Base-by-base conservation (phyloP, 495 filamentous ascomycete species). In the Astrocystis sublimbata region DNA sequence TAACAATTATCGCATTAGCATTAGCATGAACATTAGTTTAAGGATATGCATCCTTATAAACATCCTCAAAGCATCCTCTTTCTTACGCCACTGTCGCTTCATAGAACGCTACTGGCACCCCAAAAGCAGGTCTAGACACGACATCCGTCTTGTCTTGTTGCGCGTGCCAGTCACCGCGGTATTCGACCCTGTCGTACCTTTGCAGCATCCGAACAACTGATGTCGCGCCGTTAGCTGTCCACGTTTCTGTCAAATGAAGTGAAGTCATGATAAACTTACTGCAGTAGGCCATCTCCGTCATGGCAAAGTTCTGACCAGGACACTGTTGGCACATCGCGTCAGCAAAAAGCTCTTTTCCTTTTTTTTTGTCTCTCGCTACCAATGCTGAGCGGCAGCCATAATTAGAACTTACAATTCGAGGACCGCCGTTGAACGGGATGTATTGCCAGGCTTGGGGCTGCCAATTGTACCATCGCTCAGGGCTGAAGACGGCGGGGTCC, bases 361-460 rank as follows among this genome's bases (percentile, higher is more conserved):
- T n/a, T n/a, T n/a, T n/a, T n/a, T n/a, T n/a, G n/a, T n/a, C n/a
- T n/a, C n/a, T n/a, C n/a, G n/a, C 36, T 42, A 8, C 31, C 10
- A 36, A 28, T 6, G 15, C 0, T 42, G 21, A 74, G 77, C 6
- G 7, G n/a, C 4, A 13, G 4, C 15, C 13, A 1, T 17, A 30
- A 2, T 26, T 7, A 12, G 40, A 23, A 51, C 57, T 6, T 60
- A 60, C 57, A 23, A 82, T 80, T 7, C 82, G 68, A 28, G 83
- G 82, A 0, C 85, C 84, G n/a, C 85, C 83, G 62, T 82, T 84
- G 65, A 88, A 88, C 0, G 85, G 84, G 15, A 86, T 67, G 65
- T 83, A 86, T 36, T 76, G 74, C 89, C 88, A 91, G 4, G 81
- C 74, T 64, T 76, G 81, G 1, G 85, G 85, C 59, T 78, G 76